Base-by-base conservation (phyloP, 2,329 filamentous ascomycete genomes). In the Xylariaceae sp. region DNA sequence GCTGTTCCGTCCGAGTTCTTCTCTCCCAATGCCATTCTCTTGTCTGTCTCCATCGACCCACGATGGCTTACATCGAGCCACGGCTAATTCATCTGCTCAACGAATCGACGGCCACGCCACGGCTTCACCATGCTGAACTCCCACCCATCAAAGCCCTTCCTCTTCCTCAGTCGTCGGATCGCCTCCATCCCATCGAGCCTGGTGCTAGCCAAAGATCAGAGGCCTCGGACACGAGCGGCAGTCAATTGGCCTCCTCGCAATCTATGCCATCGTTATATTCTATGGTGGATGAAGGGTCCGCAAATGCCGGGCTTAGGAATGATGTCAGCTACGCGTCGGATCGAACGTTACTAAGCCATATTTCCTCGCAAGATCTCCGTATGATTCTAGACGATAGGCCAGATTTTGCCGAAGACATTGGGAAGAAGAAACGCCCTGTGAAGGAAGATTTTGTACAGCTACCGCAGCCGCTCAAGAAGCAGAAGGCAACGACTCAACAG, bases 31-130 rank as follows among this genome's bases (percentile, higher is more conserved):
- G 76, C 72, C 66, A 67, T 67, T 57, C 58, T 59, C 60, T 53
- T 63, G 60, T 61, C 63, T 59, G 59, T 61, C 61, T 59, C 67
- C 67, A 65, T 64, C 66, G 62, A 63, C 68, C 63, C 78, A 83
- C 72, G 73, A 85, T 85, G 82, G 82, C 83, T 64, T 87, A 83
- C 68, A 87, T 87, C 74, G 85, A 88, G 79, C 85, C 85, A 69
- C 82, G 84, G 69, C 77, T 88, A 63, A 88, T 87, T 69, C 83
- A 87, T 70, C 74, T 87, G 63, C 77, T 87, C 67, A 87, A 87
- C 72, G 81, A 84, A 66, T 78, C 77, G 47, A 77, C 76, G 42
- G 76, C 77, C 60, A 78, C 79, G 44, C 77, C 77, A 62, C 73
- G 75, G 65, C 76, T 74, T 65, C 77, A 78, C 59, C 73, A 67